Evolutionary conservation across 805 yeast species (phyloP).

Genomic region (Lipomyces lipofer): DNA sequence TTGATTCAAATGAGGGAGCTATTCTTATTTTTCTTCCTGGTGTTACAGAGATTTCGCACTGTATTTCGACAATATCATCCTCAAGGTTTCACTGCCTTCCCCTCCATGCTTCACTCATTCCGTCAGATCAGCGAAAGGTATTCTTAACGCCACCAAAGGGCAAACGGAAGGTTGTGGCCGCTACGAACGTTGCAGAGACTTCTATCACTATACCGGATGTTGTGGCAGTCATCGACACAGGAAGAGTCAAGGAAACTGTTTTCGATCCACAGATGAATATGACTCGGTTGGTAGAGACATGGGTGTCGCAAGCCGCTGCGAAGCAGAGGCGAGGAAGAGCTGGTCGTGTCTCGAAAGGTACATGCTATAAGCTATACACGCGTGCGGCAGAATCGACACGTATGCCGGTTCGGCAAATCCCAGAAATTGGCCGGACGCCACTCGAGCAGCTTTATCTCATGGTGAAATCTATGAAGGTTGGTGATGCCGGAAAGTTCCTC

Average conservation of each 20-base stretch:
- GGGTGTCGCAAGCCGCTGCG: conserved; percentile 89
- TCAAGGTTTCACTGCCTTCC: conserved; percentile 57
- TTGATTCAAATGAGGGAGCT: conserved; percentile 49
- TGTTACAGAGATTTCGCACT: conserved; percentile 75
- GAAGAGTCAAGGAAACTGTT: conserved; percentile 75
- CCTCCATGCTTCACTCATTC: conserved; percentile 81
- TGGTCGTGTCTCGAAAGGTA: conserved; percentile 88
- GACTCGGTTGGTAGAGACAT: conserved; percentile 69
- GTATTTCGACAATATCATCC: conserved; percentile 48
- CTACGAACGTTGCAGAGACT: conserved; percentile 96
- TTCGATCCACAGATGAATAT: conserved; percentile 70
- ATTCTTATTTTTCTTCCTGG: conserved; percentile 88
- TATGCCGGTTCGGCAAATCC: conserved; percentile 75
- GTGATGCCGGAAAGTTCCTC: conserved; percentile 68
- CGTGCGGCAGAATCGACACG: conserved; percentile 52
- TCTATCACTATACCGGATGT: conserved; percentile 95
- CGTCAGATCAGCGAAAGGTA: conserved; percentile 78
- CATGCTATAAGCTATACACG: conserved; percentile 79
- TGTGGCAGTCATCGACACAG: conserved; percentile 87
- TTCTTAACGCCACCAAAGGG: conserved; percentile 58
- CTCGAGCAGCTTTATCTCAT: conserved; percentile 78
- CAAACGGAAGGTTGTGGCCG: conserved; percentile 73
- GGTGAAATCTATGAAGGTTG: conserved; percentile 86
- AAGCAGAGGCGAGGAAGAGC: conserved; percentile 95
- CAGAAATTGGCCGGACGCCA: conserved; percentile 84